phyloP scores from a whole-genome alignment of 78 protist species.

The Dictyostelium firmibasis region DNA sequence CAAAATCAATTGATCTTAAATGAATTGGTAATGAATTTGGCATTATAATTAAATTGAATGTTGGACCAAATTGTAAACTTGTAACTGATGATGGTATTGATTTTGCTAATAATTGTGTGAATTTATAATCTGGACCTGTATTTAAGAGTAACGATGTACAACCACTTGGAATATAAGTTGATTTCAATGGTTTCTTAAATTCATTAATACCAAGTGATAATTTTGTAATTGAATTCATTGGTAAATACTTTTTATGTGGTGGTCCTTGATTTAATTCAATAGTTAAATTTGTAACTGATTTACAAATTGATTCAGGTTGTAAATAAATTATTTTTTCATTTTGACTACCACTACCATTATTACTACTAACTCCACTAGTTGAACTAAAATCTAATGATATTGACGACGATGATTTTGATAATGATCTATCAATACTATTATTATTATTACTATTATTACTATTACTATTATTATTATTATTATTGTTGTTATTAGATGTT shows the following conservation, averaged over 20 bases:
- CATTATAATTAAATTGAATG: neutral
- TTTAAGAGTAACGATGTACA: neutral
- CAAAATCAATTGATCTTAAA: constrained; percentile 11
- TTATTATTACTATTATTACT: no score
- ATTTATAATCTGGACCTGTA: neutral
- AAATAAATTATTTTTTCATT: neutral
- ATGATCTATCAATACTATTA: neutral
- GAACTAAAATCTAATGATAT: neutral
- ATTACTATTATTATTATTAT: no score
- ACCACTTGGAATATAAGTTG: neutral
- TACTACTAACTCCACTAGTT: neutral
- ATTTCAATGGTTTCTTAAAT: neutral
- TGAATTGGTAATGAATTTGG: neutral
- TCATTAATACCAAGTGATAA: neutral
- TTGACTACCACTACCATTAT: neutral
- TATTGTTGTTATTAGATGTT: no score
- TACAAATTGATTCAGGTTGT: neutral
- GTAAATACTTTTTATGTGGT: neutral
- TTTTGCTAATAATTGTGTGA: neutral
- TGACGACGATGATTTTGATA: neutral
- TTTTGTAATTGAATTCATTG: neutral
- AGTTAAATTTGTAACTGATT: neutral
- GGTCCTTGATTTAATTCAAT: neutral
- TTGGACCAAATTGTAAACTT: neutral
- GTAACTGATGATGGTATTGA: constrained; percentile 1